Evolutionary conservation across 1,284 basidiomycete species (phyloP).

Genomic region (Hemileia vastatrix): DNA sequence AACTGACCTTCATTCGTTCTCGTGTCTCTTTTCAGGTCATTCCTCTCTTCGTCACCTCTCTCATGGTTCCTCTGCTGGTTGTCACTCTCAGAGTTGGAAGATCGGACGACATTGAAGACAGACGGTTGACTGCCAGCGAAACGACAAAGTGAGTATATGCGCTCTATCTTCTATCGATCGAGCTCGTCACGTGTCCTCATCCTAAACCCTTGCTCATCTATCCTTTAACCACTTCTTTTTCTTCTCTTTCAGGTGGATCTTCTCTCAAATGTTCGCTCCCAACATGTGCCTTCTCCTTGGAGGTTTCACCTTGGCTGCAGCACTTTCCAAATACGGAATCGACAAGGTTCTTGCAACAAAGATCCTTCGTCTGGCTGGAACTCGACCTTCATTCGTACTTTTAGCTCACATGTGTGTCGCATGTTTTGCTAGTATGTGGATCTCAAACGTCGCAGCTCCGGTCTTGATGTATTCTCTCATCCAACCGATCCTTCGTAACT

Average conservation of each 20-base stretch:
- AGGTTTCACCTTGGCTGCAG: conserved; percentile 99
- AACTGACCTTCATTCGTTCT: too few species aligned
- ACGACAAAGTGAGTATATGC: conserved; percentile 68
- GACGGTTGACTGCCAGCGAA: conserved; percentile 56
- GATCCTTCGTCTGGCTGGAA: conserved; percentile 80
- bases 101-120: conserved; percentile 52
- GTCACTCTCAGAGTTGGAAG: conserved; percentile 77
- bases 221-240: too few species aligned
- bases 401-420: conserved; percentile 93
- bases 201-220: too few species aligned
- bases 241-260: too few species aligned
- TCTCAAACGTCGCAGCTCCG: conserved; percentile 94
- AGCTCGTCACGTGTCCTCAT: too few species aligned
- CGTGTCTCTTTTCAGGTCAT: conserved; percentile 52
- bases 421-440: conserved; percentile 99
- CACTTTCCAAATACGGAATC: conserved; percentile 91
- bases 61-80: conserved; percentile 78
- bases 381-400: conserved; percentile 72
- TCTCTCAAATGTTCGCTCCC: conserved; percentile 63
- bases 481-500: conserved; percentile 85
- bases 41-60: conserved; percentile 90
- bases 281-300: conserved; percentile 75
- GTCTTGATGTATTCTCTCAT: conserved; percentile 97
- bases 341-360: conserved; percentile 80
- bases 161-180: too few species aligned